A percentile compares a stretch with the other conserved stretches of the same genome.
Evolutionary conservation across 2,329 filamentous ascomycete genomes (phyloP).

Genomic region (Zarea fungicola): DNA sequence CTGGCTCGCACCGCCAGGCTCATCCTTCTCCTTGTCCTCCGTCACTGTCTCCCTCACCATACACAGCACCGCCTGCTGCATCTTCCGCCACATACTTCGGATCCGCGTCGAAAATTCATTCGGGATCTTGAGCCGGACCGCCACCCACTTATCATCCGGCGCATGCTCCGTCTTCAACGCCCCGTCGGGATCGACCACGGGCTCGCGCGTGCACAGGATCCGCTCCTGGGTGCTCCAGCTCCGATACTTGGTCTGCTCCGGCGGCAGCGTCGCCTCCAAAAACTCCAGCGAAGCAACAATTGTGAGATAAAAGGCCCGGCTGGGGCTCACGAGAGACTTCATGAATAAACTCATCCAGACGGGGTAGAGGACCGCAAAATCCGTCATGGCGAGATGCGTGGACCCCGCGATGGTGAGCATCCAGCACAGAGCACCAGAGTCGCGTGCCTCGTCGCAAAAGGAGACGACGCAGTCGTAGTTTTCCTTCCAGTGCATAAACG

Average conservation of each 20-base stretch:
- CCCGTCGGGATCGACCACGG: constrained; percentile 33
- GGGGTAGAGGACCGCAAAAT: constrained; percentile 61
- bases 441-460: constrained; percentile 51
- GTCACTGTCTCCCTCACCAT: not conserved
- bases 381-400: constrained; percentile 60
- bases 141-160: constrained; percentile 55
- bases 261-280: constrained; percentile 46
- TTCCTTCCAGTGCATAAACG: constrained; percentile 64
- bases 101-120: constrained; percentile 51
- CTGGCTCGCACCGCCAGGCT: constrained; percentile 19
- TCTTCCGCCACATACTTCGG: constrained; percentile 37
- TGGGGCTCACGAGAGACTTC: constrained; percentile 59
- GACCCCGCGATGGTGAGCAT: constrained; percentile 52
- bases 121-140: constrained; percentile 50
- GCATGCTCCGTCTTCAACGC: constrained; percentile 46
- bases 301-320: constrained; percentile 58
- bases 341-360: constrained; percentile 51
- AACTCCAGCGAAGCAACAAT: constrained; percentile 60
- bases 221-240: constrained; percentile 47
- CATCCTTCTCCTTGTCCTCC: not conserved
- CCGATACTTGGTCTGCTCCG: constrained; percentile 41
- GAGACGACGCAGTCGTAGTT: constrained; percentile 55
- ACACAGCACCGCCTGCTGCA: constrained; percentile 20
- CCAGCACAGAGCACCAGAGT: constrained; percentile 41
- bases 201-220: constrained; percentile 38